These are phyloP conservation scores for Aspergillus brunneoviolaceus DNA, from an alignment of 2,329 filamentous ascomycete species.

Conservation along the genomic window DNA sequence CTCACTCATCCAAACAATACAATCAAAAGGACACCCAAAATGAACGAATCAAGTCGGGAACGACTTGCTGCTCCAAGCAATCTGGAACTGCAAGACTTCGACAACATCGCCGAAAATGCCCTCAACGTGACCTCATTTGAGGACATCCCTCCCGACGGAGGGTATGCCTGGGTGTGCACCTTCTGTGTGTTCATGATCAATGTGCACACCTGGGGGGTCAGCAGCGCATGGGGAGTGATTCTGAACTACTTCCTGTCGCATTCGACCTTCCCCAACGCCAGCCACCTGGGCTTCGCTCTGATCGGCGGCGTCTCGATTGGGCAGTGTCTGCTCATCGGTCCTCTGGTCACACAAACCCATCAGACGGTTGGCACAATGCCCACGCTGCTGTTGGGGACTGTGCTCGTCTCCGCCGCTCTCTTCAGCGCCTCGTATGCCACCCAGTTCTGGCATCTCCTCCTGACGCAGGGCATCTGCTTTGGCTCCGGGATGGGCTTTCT, in stretches of 20 bases:
- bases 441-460: neutral
- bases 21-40: too few species aligned
- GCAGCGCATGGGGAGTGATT: conserved; percentile 44
- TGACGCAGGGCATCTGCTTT: too few species aligned
- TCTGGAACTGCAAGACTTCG: too few species aligned
- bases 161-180: conserved; percentile 34
- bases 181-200: conserved; percentile 30
- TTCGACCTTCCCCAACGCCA: conserved; percentile 26
- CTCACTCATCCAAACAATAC: too few species aligned
- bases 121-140: conserved; percentile 8
- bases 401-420: neutral
- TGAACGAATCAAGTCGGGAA: too few species aligned
- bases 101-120: neutral
- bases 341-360: neutral
- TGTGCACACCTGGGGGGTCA: conserved; percentile 34
- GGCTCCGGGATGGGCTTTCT: too few species aligned
- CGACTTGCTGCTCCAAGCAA: too few species aligned
- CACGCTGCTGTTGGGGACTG: neutral
- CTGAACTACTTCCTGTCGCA: conserved; percentile 42
- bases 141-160: conserved; percentile 24
- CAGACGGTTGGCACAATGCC: neutral
- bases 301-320: neutral
- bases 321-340: neutral
- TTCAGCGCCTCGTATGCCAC: neutral
- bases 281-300: neutral